Conservation (phyloP, 805 yeast species). For the Nakazawaea wickerhamii region DNA sequence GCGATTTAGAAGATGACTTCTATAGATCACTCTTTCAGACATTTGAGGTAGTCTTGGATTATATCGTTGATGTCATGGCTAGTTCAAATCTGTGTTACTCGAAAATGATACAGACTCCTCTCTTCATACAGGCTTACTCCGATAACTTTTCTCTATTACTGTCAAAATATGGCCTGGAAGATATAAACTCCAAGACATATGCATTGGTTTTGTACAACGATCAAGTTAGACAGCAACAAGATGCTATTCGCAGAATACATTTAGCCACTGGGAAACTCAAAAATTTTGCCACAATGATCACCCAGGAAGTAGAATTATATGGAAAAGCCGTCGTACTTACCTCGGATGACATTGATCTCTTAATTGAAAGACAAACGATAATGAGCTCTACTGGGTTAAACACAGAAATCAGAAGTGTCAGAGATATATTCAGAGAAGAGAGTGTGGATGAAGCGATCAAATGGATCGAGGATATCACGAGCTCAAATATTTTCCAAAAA, state of each 20-base stretch:
- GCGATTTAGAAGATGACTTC: conserved; percentile 39
- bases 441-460: conserved; percentile 65
- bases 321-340: conserved; percentile 70
- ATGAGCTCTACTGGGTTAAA: conserved; percentile 61
- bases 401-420: conserved; percentile 56
- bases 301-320: conserved; percentile 49
- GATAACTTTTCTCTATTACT: conserved; percentile 19
- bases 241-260: conserved; percentile 62
- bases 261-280: conserved; percentile 57
- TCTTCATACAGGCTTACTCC: conserved; percentile 17
- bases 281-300: conserved; percentile 70
- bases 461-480: conserved; percentile 61
- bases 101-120: conserved; percentile 14
- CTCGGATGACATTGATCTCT: conserved; percentile 42
- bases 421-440: conserved; percentile 75
- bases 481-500: conserved; percentile 46
- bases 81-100: conserved; percentile 37
- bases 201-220: conserved; percentile 70
- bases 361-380: conserved; percentile 49
- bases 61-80: conserved; percentile 54
- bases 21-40: conserved; percentile 32
- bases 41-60: conserved; percentile 48
- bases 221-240: conserved; percentile 67
- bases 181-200: conserved; percentile 42
- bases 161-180: conserved; percentile 36